phyloP scores from a whole-genome alignment of 23 red algal genomes.

The Chondrus crispus region DNA sequence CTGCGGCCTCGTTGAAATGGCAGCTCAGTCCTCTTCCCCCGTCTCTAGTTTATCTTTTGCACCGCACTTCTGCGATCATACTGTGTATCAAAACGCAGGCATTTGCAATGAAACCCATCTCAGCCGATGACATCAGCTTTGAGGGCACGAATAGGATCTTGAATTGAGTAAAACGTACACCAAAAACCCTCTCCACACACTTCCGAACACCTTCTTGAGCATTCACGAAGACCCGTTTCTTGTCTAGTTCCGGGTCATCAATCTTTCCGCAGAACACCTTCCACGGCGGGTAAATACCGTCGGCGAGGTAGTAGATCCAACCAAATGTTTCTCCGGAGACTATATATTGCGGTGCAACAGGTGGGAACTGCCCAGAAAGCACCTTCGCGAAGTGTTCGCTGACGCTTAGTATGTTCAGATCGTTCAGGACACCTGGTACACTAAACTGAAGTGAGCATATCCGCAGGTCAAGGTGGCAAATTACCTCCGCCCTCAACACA shows the following conservation, averaged over 20 bases:
- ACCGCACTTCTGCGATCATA: slow-evolving; percentile 30
- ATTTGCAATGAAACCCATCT: not conserved
- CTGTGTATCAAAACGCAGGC: slow-evolving; percentile 39
- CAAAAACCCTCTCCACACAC: slow-evolving; percentile 10
- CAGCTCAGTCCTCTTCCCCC: too few relatives aligned
- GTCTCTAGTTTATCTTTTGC: too few relatives aligned
- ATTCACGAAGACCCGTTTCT: not conserved
- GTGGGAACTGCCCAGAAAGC: not conserved
- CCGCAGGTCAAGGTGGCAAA: not conserved
- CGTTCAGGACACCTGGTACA: slow-evolving; percentile 6
- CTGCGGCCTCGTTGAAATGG: too few relatives aligned
- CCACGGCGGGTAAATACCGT: not conserved
- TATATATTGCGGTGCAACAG: not conserved
- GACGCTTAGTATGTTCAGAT: not conserved
- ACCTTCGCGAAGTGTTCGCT: not conserved
- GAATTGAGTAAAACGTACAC: not conserved
- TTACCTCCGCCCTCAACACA: not conserved
- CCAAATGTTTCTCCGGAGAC: not conserved
- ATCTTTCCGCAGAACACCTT: not conserved
- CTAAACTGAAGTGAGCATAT: not conserved
- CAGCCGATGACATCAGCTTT: not conserved
- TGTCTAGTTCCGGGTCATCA: not conserved
- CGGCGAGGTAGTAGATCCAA: slow-evolving; percentile 18
- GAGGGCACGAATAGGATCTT: slow-evolving; percentile 1
- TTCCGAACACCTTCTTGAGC: slow-evolving; percentile 12